These are phyloP conservation scores for Phytophthora kernoviae DNA, from an alignment of 352 stramenopile species.

Conservation along the genomic window DNA sequence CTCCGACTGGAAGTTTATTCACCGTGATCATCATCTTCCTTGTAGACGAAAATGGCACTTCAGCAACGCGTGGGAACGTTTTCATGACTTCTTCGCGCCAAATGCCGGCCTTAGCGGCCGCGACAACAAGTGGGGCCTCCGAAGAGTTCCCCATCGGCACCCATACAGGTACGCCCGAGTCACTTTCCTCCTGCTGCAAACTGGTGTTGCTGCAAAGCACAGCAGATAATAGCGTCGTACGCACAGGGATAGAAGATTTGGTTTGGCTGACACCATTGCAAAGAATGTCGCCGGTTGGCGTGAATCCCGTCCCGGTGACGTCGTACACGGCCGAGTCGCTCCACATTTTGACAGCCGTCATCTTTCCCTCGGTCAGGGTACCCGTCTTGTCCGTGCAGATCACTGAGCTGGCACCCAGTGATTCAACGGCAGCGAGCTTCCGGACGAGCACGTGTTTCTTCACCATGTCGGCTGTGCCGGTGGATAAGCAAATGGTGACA, in stretches of 20 bases:
- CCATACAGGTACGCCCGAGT: conserved; percentile 45
- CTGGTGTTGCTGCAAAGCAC: conserved; percentile 76
- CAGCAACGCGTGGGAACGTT: conserved; percentile 69
- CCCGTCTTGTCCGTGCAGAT: conserved; percentile 95
- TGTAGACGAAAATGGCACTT: conserved; percentile 94
- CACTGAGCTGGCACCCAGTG: conserved; percentile 90
- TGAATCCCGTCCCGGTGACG: conserved; percentile 59
- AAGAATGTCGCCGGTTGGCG: conserved; percentile 60
- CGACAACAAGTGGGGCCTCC: conserved; percentile 67
- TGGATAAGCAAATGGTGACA: conserved; percentile 78
- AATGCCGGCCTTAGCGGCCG: conserved; percentile 65
- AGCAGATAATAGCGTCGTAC: conserved; percentile 56
- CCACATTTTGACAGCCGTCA: conserved; percentile 83
- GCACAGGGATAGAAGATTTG: conserved; percentile 43
- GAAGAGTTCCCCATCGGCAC: conserved; percentile 73
- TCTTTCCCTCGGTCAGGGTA: conserved; percentile 90
- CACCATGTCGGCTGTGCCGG: conserved; percentile 74
- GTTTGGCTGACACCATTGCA: conserved; percentile 45
- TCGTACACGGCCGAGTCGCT: conserved; percentile 56
- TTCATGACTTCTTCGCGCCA: conserved; percentile 51
- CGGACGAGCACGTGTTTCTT: conserved; percentile 87
- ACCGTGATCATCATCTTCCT: conserved; percentile 94
- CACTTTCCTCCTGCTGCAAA: conserved; percentile 55
- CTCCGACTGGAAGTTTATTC: conserved; percentile 45
- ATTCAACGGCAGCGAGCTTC: conserved; percentile 80